phyloP scores from a whole-genome alignment of 2,329 filamentous ascomycete genomes.

The Monilinia aucupariae region DNA sequence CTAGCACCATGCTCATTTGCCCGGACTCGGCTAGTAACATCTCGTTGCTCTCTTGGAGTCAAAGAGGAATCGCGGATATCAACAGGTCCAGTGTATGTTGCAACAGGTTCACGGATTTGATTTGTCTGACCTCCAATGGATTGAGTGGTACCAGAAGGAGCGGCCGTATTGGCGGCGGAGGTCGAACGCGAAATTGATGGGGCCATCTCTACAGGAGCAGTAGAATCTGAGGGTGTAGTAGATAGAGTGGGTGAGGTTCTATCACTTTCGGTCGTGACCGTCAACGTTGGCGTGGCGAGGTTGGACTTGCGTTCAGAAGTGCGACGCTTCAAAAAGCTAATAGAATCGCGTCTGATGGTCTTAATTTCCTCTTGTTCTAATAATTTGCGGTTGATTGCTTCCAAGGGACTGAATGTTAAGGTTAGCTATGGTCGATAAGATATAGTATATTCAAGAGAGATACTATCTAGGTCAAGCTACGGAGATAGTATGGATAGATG shows the following conservation, averaged over 20 bases:
- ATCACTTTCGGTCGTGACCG: neutral
- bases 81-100: neutral
- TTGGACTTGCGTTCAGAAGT: slow-evolving; percentile 7
- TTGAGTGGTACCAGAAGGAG: neutral
- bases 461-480: neutral
- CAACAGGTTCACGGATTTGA: neutral
- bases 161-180: neutral
- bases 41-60: neutral
- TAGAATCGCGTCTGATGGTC: neutral
- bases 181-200: neutral
- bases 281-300: neutral
- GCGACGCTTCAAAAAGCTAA: slow-evolving; percentile 5
- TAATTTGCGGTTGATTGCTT: slow-evolving; percentile 2
- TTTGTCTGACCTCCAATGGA: neutral
- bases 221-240: neutral
- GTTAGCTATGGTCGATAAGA: neutral
- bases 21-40: too few species aligned
- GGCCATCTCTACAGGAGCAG: neutral
- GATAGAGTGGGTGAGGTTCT: neutral
- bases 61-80: neutral
- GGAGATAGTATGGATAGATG: neutral
- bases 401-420: neutral
- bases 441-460: neutral
- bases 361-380: slow-evolving; percentile 12
- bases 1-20: neutral